Conservation (phyloP, 1,284 basidiomycete genomes). For the Malassezia caprae region DNA sequence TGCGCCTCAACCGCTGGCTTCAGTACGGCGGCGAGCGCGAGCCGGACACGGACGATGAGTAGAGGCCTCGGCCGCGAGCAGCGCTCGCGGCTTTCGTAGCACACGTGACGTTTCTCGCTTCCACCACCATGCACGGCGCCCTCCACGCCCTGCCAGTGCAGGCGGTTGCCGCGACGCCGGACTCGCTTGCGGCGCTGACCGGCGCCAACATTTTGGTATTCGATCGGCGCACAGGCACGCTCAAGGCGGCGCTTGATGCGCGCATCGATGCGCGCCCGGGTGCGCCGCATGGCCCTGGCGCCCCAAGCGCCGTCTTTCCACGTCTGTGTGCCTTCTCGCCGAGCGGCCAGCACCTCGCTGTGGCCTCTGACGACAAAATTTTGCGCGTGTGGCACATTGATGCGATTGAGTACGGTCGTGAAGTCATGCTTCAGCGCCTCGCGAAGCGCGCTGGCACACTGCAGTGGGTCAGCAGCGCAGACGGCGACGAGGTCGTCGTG, state of each 20-base stretch:
- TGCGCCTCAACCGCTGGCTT: slow-evolving; percentile 41
- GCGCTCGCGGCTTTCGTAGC: background rate
- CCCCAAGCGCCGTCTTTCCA: slow-evolving; percentile 18
- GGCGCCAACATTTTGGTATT: slow-evolving; percentile 10
- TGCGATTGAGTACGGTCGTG: slow-evolving; percentile 17
- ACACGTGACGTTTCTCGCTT: background rate
- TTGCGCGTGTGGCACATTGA: slow-evolving; percentile 30
- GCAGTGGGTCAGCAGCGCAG: slow-evolving; percentile 22
- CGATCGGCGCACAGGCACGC: background rate
- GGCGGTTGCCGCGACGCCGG: slow-evolving; percentile 10
- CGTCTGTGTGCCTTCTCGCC: slow-evolving; percentile 31
- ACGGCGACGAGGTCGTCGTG: slow-evolving; percentile 22
- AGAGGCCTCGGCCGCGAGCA: background rate
- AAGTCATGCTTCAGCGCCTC: slow-evolving; percentile 29
- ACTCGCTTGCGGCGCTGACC: slow-evolving; percentile 8
- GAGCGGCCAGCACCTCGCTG: slow-evolving; percentile 26
- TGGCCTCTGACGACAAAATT: slow-evolving; percentile 42
- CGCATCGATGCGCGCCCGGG: slow-evolving; percentile 6
- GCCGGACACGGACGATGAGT: slow-evolving; percentile 44
- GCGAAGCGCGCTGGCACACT: slow-evolving; percentile 38
- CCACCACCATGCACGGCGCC: background rate
- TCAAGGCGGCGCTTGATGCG: slow-evolving; percentile 2
- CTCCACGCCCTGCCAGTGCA: slow-evolving; percentile 13
- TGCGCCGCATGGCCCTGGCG: background rate
- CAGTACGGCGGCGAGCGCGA: slow-evolving; percentile 42